Base-by-base conservation (phyloP, 768 basidiomycete species). In the Podaxis sp. region DNA sequence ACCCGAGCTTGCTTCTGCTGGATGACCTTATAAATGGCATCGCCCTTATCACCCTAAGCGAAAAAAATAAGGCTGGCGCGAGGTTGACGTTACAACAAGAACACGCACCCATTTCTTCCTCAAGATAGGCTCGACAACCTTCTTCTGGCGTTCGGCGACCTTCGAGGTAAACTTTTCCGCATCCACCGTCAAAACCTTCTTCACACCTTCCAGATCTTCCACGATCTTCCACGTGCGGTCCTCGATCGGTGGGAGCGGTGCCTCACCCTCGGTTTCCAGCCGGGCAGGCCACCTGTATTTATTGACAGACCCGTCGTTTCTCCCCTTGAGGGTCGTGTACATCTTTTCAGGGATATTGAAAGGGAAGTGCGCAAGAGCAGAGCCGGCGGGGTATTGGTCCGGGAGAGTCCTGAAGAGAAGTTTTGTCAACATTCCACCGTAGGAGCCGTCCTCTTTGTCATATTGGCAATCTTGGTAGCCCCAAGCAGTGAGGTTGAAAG, bases 291-390 rank as follows among this genome's bases (percentile, higher is more conserved):
- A 90, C 12, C 71, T 74, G 67, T 93, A 93, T 65, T 85, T 77
- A 2, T 72, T 65, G 46, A 75, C 76, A 7, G 76, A 58, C 10
- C 67, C 57, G 62, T 71, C 55, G 13, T 72, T 66, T n/a, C 63
- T 71, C 53, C 77, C 70, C 50, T 62, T 62, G 63, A 89, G 68
- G 52, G 72, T 69, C 2, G 73, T 65, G 65, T 80, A 70, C 79
- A 87, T 82, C 61, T 65, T 74, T 17, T 70, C 69, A 36, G 92
- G 91, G 3, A 83, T 84, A 68, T 89, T 69, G 81, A 95, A 89
- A 10, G 93, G 92, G 82, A 95, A 95, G 69, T 89, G 87, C 1
- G 85, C 90, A 68, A 91, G 91, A 2, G 81, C 80, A 11, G 87
- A 89, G 15, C 83, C 80, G 24, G 79, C 75, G 11, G 85, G 83